These are phyloP conservation scores for Pichia phayaonensis DNA, from an alignment of 805 yeast species.

Conservation along the genomic window DNA sequence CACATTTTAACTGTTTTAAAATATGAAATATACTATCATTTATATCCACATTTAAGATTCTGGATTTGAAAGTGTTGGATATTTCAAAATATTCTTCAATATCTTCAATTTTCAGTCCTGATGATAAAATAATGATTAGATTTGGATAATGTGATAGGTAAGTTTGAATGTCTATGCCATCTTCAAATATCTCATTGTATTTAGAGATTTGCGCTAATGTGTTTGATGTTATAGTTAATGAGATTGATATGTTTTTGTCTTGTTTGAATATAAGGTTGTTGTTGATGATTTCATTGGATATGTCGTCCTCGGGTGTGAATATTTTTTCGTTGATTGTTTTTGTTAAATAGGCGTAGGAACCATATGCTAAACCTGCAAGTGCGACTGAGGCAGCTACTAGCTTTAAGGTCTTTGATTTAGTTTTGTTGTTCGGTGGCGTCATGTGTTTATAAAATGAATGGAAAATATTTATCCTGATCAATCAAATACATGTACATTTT, in stretches of 20 bases:
- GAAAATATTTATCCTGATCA: too few relatives aligned
- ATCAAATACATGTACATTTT: too few relatives aligned
- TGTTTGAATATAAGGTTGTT: conserved; percentile 2
- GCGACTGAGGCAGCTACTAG: neutral
- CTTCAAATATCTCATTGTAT: conserved; percentile 6
- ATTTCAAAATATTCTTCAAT: conserved; percentile 16
- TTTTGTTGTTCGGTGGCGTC: neutral
- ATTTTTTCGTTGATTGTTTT: neutral
- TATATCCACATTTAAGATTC: conserved; percentile 40
- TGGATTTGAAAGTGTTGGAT: conserved; percentile 19
- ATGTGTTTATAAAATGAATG: too few relatives aligned
- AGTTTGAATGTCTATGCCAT: conserved; percentile 4
- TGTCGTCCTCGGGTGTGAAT: neutral
- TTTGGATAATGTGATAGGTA: conserved; percentile 16
- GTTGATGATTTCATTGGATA: neutral
- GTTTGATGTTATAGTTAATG: conserved; percentile 16
- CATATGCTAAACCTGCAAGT: neutral
- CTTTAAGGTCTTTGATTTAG: neutral
- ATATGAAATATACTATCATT: conserved; percentile 45
- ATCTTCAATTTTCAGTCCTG: conserved; percentile 14
- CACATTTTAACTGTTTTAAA: conserved; percentile 38
- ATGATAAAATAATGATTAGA: conserved; percentile 23
- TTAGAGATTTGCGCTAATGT: conserved; percentile 8
- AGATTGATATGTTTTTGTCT: conserved; percentile 7
- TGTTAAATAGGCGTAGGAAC: neutral